Percentiles rank a stretch among this genome's conserved stretches.
These are phyloP conservation scores for Tilletia setariae DNA, from an alignment of 1,284 basidiomycete genomes.

Conservation along the genomic window DNA sequence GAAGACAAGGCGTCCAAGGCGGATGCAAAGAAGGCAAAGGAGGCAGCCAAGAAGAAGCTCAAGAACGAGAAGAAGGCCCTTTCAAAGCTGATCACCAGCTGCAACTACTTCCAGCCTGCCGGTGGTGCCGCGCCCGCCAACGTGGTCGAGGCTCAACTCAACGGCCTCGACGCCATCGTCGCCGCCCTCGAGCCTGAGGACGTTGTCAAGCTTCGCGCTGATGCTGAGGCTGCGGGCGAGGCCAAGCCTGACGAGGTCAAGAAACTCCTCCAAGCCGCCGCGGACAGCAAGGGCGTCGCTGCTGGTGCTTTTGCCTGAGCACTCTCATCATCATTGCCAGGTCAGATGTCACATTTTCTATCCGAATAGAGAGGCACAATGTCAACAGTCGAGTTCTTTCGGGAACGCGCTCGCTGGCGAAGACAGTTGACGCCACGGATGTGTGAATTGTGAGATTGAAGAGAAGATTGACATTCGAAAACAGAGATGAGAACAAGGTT, in stretches of 20 bases:
- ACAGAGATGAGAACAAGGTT: no score
- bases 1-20: constrained; percentile 67
- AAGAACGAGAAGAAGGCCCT: constrained; percentile 53
- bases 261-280: constrained; percentile 60
- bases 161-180: constrained; percentile 60
- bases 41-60: constrained; percentile 58
- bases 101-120: constrained; percentile 62
- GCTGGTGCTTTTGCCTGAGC: constrained; percentile 42
- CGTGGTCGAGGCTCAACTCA: constrained; percentile 61
- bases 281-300: constrained; percentile 51
- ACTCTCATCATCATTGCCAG: background rate
- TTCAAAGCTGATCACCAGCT: constrained; percentile 58
- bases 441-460: no score
- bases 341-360: background rate
- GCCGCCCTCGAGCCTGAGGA: constrained; percentile 60
- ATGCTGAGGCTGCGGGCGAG: constrained; percentile 53
- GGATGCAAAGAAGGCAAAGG: constrained; percentile 91
- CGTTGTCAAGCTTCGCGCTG: constrained; percentile 60
- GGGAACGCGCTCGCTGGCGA: no score
- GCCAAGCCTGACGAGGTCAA: constrained; percentile 45
- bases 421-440: no score
- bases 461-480: no score
- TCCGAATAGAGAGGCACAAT: no score
- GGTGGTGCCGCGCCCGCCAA: constrained; percentile 57
- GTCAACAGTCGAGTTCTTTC: no score